Base-by-base conservation (phyloP, 495 filamentous ascomycete species). In the Wilcoxina mikolae region DNA sequence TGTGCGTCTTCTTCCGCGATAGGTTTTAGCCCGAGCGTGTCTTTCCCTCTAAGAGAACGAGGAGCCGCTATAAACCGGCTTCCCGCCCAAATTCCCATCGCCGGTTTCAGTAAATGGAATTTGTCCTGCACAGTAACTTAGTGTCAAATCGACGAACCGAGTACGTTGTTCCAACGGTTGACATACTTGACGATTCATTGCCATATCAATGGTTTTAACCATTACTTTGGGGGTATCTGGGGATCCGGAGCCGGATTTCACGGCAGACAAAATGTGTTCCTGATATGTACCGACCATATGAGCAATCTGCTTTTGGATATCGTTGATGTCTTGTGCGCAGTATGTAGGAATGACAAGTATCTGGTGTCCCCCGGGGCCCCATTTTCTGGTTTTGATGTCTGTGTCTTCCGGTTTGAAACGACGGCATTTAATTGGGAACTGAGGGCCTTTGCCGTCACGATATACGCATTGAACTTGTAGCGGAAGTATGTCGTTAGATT, bases 41-140 rank as follows among this genome's bases (percentile, higher is more conserved):
- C 73, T 2, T 72, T 58, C 1, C 75, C 74, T 20, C 73, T 66
- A 22, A 78, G 76, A 50, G 73, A 68, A 35, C 70, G 71, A 3
- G 73, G 73, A 38, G 71, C 73, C 28, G 74, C 75, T 5, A 72
- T 74, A 55, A 78, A 58, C 47, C 74, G 68, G 45, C 74, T 68
- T 12, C 73, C 72, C 68, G 75, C 71, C 75, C 75, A 78, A 17
- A 78, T 59, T 42, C 71, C 66, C n/a, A 78, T 65, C 3, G 72
- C 73, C 10, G 24, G 7, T 3, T 52, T 43, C 39, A 43, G 20
- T 9, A 43, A 18, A 20, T 9, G 39, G 7, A 10, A 4, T 18
- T 18, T 43, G 17, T 43, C 17, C 39, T 9, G 5, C 7, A 12
- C 39, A 43, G 7, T 18, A 43, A 5, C 20, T 43, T 43, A 43